These are phyloP conservation scores for Daldinia sp. DNA, from an alignment of 2,329 filamentous ascomycete species.

Conservation along the genomic window DNA sequence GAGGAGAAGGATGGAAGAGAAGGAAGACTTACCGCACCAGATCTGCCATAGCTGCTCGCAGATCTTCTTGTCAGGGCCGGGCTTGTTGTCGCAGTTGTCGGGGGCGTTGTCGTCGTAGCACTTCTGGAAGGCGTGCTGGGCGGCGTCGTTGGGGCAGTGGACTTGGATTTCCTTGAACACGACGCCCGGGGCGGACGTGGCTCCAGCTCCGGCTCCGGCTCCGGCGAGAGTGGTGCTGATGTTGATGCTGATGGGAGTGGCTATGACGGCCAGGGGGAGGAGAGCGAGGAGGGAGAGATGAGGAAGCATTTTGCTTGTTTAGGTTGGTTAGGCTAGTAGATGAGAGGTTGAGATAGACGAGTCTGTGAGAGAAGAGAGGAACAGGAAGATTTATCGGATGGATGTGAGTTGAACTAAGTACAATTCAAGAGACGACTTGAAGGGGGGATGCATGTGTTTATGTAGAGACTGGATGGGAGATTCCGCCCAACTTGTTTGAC, in stretches of 20 bases:
- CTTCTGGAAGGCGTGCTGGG: not conserved
- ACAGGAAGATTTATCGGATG: not conserved
- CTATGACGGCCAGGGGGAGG: not conserved
- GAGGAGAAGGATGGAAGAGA: not conserved
- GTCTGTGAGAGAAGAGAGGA: not conserved
- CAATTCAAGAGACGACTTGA: not conserved
- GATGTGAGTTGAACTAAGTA: not conserved
- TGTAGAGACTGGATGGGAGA: not conserved
- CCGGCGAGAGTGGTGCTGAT: not conserved
- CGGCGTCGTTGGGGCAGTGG: not conserved
- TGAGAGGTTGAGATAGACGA: not conserved
- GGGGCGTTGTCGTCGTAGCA: not conserved
- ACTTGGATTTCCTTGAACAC: not conserved
- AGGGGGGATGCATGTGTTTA: not conserved
- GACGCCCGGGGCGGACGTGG: not conserved
- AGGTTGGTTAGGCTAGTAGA: not conserved
- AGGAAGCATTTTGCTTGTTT: not conserved
- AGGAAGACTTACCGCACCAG: slow-evolving; percentile 7
- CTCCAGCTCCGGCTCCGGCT: not conserved
- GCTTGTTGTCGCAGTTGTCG: not conserved
- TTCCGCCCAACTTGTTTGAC: not conserved
- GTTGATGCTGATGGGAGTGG: not conserved
- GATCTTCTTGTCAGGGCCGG: not conserved
- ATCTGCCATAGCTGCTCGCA: slow-evolving; percentile 1
- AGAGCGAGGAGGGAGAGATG: not conserved